These are phyloP conservation scores for Phytophthora syringae DNA, from an alignment of 352 stramenopile species.

Conservation along the genomic window DNA sequence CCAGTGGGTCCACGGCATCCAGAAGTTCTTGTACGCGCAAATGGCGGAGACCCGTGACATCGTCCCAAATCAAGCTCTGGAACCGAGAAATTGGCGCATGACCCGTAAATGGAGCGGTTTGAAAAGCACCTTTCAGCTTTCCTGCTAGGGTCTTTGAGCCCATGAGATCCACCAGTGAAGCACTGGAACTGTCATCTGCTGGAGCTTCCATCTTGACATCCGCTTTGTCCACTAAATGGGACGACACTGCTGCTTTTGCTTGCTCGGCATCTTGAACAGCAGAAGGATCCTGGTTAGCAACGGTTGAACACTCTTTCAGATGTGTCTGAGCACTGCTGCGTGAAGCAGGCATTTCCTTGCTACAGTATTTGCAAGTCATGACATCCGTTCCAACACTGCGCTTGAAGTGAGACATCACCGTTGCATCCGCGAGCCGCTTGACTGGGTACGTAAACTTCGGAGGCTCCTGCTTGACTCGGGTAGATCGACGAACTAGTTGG, in stretches of 20 bases:
- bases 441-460: slow-evolving; percentile 6
- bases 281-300: neutral
- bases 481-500: slow-evolving; percentile 19
- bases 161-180: slow-evolving; percentile 34
- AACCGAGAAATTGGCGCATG: slow-evolving; percentile 41
- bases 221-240: neutral
- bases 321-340: slow-evolving; percentile 14
- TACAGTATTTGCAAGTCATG: slow-evolving; percentile 32
- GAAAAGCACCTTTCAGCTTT: slow-evolving; percentile 37
- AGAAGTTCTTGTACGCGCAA: slow-evolving; percentile 35
- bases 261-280: neutral
- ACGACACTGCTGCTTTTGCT: slow-evolving; percentile 1
- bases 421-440: neutral
- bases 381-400: neutral
- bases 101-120: slow-evolving; percentile 16
- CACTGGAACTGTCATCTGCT: neutral
- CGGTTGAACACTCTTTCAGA: slow-evolving; percentile 8
- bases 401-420: slow-evolving; percentile 21
- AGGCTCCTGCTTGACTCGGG: slow-evolving; percentile 19
- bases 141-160: slow-evolving; percentile 30
- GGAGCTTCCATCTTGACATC: slow-evolving; percentile 7
- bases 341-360: slow-evolving; percentile 14
- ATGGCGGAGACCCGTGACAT: slow-evolving; percentile 30
- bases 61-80: slow-evolving; percentile 35
- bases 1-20: slow-evolving; percentile 19